phyloP scores from a whole-genome alignment of 1,284 basidiomycete genomes.

The Fistulinella cinereoalba region DNA sequence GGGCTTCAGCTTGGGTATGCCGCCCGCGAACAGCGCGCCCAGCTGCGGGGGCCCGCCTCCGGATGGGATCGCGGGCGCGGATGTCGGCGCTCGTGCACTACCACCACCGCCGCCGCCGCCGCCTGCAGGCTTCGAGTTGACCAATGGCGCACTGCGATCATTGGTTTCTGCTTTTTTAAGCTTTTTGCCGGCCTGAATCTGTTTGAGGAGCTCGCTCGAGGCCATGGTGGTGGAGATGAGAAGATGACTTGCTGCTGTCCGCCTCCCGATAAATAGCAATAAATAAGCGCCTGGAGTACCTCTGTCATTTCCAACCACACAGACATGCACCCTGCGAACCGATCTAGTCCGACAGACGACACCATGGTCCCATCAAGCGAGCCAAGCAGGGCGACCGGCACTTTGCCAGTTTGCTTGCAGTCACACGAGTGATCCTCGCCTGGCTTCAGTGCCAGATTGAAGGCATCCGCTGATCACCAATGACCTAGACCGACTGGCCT shows the following conservation, averaged over 20 bases:
- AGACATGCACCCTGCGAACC: too few species aligned
- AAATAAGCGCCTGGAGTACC: slow-evolving; percentile 11
- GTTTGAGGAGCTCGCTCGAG: slow-evolving; percentile 64
- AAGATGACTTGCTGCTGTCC: neutral
- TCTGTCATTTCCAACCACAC: too few species aligned
- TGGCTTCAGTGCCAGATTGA: too few species aligned
- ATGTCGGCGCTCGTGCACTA: slow-evolving; percentile 33
- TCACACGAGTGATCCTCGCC: too few species aligned
- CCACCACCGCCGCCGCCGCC: slow-evolving; percentile 42
- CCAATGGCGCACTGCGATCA: slow-evolving; percentile 72
- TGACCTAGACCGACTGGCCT: too few species aligned
- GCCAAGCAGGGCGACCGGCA: too few species aligned
- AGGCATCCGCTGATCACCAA: too few species aligned
- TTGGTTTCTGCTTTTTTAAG: slow-evolving; percentile 80
- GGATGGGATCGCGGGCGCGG: slow-evolving; percentile 28
- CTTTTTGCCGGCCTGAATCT: slow-evolving; percentile 76
- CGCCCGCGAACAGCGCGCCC: slow-evolving; percentile 84
- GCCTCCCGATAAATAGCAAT: slow-evolving; percentile 17
- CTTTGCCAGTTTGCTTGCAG: too few species aligned
- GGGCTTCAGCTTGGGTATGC: slow-evolving; percentile 86
- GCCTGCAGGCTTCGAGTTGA: slow-evolving; percentile 57
- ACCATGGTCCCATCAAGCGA: too few species aligned
- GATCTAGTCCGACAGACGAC: too few species aligned
- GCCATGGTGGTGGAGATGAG: slow-evolving; percentile 47
- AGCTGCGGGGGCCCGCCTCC: slow-evolving; percentile 70